phyloP scores from a whole-genome alignment of 164 flowering plant genomes.

The Chloranthus sessilifolius region DNA sequence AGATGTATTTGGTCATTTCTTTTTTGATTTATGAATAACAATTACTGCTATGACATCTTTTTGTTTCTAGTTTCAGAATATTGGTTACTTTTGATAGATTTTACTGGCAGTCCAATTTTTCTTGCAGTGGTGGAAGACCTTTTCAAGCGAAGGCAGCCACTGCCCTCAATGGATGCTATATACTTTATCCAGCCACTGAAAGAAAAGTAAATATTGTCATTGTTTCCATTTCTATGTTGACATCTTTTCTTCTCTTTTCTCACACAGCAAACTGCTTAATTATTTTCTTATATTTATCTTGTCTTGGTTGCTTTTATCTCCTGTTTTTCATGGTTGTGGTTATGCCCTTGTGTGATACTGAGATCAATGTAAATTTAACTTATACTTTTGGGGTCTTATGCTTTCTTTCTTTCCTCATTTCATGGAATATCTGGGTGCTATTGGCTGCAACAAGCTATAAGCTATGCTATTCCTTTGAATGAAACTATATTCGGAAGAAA shows the following conservation, averaged over 20 bases:
- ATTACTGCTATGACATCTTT: not conserved
- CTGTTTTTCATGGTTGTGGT: no score
- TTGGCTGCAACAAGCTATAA: no score
- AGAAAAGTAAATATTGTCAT: conserved; percentile 59
- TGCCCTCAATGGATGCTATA: conserved; percentile 95
- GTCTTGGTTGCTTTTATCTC: not conserved
- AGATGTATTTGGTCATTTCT: no score
- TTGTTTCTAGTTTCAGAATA: not conserved
- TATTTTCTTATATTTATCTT: not conserved
- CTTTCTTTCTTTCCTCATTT: no score
- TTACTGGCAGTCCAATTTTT: conserved; percentile 9
- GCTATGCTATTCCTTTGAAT: no score
- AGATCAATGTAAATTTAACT: no score
- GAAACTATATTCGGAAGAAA: no score
- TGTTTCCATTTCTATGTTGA: not conserved
- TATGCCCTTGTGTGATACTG: no score
- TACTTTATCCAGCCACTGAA: conserved; percentile 92
- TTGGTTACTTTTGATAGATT: not conserved
- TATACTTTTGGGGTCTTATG: no score
- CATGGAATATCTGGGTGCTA: no score
- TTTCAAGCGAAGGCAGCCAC: conserved; percentile 85
- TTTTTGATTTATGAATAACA: no score
- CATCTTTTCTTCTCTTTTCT: not conserved
- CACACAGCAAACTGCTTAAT: no score
- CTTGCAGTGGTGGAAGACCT: conserved; percentile 98